A percentile compares a stretch with the other conserved stretches of the same genome.
phyloP scores from a whole-genome alignment of 805 yeast genomes.

The Cyberlindnera japonica region DNA sequence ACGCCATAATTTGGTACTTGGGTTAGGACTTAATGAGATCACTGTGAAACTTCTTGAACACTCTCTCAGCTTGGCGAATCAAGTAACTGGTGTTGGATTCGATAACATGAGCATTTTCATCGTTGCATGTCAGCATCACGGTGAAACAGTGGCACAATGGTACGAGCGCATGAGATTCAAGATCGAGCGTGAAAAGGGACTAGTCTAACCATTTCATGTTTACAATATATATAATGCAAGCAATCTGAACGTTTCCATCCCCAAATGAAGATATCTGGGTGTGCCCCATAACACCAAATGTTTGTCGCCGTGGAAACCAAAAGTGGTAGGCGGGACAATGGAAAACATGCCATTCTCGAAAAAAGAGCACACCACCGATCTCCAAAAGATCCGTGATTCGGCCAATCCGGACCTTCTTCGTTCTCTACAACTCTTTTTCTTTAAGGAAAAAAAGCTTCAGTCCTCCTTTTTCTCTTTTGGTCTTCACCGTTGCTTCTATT shows the following conservation, averaged over 20 bases:
- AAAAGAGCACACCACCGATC: neutral
- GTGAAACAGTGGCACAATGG: constrained; percentile 52
- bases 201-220: constrained; percentile 11
- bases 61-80: constrained; percentile 67
- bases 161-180: constrained; percentile 46
- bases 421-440: neutral
- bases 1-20: constrained; percentile 53
- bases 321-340: neutral
- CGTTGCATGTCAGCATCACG: constrained; percentile 52
- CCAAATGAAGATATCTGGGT: too few relatives aligned
- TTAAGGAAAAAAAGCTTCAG: neutral
- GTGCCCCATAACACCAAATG: too few relatives aligned
- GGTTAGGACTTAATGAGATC: constrained; percentile 55
- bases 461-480: neutral
- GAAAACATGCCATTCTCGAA: constrained; percentile 3
- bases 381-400: neutral
- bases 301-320: neutral
- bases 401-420: neutral
- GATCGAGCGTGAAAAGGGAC: constrained; percentile 31
- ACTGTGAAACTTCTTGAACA: constrained; percentile 58
- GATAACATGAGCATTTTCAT: constrained; percentile 80
- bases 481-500: neutral
- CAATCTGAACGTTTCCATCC: too few relatives aligned
- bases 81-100: constrained; percentile 73
- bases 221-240: neutral